Evolutionary conservation across 805 yeast genomes (phyloP), one percentile per base, ranked within the genome.

Genomic region (Blastobotrys parvus): DNA sequence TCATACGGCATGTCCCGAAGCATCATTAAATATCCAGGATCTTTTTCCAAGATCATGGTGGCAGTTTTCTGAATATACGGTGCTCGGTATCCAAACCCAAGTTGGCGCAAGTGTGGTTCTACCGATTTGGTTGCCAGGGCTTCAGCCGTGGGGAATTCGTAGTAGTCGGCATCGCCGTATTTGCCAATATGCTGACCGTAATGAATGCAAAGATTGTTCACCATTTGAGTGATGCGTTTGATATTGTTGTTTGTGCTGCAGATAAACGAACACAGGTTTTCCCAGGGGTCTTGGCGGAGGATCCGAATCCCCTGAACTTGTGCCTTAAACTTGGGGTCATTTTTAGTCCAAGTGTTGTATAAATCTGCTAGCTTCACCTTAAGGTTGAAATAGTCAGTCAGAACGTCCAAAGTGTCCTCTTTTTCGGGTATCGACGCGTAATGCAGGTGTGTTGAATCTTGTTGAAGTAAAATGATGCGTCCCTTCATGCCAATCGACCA

Each of bases 191-290:
- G 68, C 2, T 70, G 64, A 4, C 97, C 97, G 58, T 75, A 89
- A 45, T 81, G 70, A 1, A 64, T 54, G 56, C 95, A 81, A 30
- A 92, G 64, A 37, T 72, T 72, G 49, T 85, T 86, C 19, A 96
- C 92, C 95, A 92, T 88, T 54, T 82, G 81, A 2, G 95, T 82
- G 37, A 92, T 92, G 30, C 98, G 70, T 56, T 90, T 87, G 42
- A 92, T 92, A 56, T 92, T 92, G 63, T 92, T 92, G 61, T 92
- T 92, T n/a, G 94, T 80, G 1, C 95, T 86, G 63, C 97, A 92
- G 8, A 92, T 92, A 51, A 90, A 92, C 2, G 92, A 83, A 16
- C 90, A 66, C 36, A 88, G 67, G 35, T 90, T 87, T 53, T 92
- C 98, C 97, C 97, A 92, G 0, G 98, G 97, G 50, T 90, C 96